Evolutionary conservation across 139 green algal species (phyloP), one percentile per base, ranked within the genome.

Genomic region (Chlorella ohadii): DNA sequence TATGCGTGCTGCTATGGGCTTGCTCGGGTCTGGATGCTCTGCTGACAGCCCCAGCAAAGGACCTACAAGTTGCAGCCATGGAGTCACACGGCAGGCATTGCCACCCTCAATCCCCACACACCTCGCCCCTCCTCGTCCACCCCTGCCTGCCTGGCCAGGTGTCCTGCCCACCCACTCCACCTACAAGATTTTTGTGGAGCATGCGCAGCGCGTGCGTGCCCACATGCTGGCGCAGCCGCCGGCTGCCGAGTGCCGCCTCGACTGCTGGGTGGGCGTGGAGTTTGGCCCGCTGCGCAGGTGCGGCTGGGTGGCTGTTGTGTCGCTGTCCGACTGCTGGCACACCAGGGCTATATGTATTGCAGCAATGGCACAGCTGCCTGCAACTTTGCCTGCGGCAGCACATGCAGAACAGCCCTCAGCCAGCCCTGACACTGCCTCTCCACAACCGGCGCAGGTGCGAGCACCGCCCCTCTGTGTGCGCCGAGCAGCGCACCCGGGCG

Each of bases 371-470:
- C 64, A 39, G 27, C 33, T 20, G 64, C 28, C 28, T 20, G 64
- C n/a, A 38, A n/a, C 64, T 31, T 38, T 39, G 64, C 4, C 13
- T 39, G 64, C n/a, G 22, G 2, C 28, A 34, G n/a, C 28, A 71
- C n/a, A n/a, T n/a, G n/a, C n/a, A n/a, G n/a, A n/a, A n/a, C n/a
- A n/a, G n/a, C n/a, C n/a, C n/a, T n/a, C n/a, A n/a, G n/a, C n/a
- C n/a, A n/a, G n/a, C n/a, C n/a, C n/a, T n/a, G n/a, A n/a, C n/a
- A n/a, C n/a, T n/a, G n/a, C n/a, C n/a, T n/a, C n/a, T n/a, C n/a
- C n/a, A n/a, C n/a, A n/a, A n/a, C n/a, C n/a, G n/a, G n/a, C n/a
- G 47, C 84, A 84, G 84, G 77, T 88, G 84, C 63, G 78, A 85
- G 84, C 66, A 85, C 78, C 68, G 47, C 38, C 84, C 84, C 25